Base-by-base conservation (phyloP, 495 filamentous ascomycete species). In the Penicillium daleae region DNA sequence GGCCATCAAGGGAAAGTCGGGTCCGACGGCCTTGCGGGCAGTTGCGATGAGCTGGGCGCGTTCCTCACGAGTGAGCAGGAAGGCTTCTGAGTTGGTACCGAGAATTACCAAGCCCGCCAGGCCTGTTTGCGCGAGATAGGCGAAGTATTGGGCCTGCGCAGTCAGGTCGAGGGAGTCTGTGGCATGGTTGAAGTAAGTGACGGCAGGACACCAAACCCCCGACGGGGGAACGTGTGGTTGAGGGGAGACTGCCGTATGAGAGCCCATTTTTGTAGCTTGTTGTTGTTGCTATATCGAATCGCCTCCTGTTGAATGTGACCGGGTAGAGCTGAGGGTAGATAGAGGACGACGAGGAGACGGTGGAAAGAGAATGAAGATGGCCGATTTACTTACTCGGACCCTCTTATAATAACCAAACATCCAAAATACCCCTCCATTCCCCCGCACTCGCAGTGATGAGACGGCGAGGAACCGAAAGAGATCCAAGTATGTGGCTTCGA, bases 1-100 rank as follows among this genome's bases (percentile, higher is more conserved):
- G 0, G 84, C 86, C 82, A 89, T 89, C 60, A 89, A 71, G 27
- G 85, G 85, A 63, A 78, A 86, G 4, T 65, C 63, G 0, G 80
- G 76, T 9, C 80, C 81, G 13, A 84, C 82, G 12, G 80, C 78
- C 22, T 77, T 67, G 26, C 86, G 83, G 15, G 86, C 86, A 15
- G 80, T 71, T 21, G 69, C 54, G 44, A 89, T 78, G 19, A 87
- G 74, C 33, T 76, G 70, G 8, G 68, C 67, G 35, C 87, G 82
- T 67, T 90, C 87, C 53, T 86, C 78, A 51, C 85, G 84, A 12
- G 85, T 86, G 39, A 90, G 76, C 0, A 89, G 81, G 71, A 89
- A 86, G 6, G 86, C 82, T 70, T 90, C 86, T 60, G 85, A 85
- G 72, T 89, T 89, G 42, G 86, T 88, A 58, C 87, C 87, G 33